phyloP scores from a whole-genome alignment of 75 land plant species.

The Ceratopteris richardii region DNA sequence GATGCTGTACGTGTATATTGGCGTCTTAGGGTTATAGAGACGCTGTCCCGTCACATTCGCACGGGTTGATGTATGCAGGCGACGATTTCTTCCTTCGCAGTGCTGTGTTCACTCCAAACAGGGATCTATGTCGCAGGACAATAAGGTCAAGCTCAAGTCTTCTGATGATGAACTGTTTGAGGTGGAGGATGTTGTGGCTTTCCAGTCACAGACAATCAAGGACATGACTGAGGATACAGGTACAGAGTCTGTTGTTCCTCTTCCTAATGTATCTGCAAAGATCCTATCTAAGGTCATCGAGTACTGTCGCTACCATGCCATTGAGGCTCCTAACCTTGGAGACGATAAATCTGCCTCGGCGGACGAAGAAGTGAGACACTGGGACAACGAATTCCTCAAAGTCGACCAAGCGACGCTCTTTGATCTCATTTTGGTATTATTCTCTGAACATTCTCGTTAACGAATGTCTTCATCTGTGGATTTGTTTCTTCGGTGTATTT shows the following conservation, averaged over 20 bases:
- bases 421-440: conserved; percentile 47
- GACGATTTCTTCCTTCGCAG: neutral
- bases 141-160: conserved; percentile 40
- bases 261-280: conserved; percentile 48
- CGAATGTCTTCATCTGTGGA: neutral
- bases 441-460: neutral
- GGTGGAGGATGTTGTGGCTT: conserved; percentile 42
- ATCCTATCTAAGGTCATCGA: conserved; percentile 56
- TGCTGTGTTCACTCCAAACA: neutral
- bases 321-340: conserved; percentile 18
- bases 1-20: too few relatives aligned
- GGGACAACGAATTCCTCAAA: conserved; percentile 54
- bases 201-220: conserved; percentile 47
- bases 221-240: conserved; percentile 58
- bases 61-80: too few relatives aligned
- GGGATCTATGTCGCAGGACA: conserved; percentile 7
- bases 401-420: conserved; percentile 54
- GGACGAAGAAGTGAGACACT: conserved; percentile 42
- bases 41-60: too few relatives aligned
- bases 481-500: too few relatives aligned
- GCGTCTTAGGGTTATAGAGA: too few relatives aligned
- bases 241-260: conserved; percentile 38
- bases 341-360: conserved; percentile 20
- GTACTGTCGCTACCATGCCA: conserved; percentile 51
- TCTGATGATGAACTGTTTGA: conserved; percentile 55